Conservation (phyloP, 2,329 filamentous ascomycete species). For the Stachybotrys echinatus region DNA sequence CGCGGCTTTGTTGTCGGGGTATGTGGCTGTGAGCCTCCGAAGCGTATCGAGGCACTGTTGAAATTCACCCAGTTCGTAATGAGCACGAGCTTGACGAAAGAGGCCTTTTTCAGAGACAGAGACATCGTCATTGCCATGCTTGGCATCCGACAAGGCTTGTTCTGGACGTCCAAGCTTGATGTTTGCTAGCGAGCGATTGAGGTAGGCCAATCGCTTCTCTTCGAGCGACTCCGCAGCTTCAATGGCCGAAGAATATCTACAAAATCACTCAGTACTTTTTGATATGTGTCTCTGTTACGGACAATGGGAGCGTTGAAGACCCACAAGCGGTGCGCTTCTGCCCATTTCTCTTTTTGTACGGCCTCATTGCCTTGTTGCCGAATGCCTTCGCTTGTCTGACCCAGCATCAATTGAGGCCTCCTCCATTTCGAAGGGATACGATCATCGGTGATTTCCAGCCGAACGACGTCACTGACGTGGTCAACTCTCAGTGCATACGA, state of each 20-base stretch:
- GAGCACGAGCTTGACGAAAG: constrained; percentile 37
- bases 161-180: constrained; percentile 20
- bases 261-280: no score
- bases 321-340: constrained; percentile 23
- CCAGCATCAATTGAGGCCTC: no score
- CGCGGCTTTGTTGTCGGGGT: constrained; percentile 26
- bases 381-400: constrained; percentile 7
- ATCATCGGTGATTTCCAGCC: constrained; percentile 26
- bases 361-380: constrained; percentile 27
- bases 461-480: constrained; percentile 43
- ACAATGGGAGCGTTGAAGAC: constrained; percentile 9
- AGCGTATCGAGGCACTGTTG: constrained; percentile 27
- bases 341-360: constrained; percentile 19
- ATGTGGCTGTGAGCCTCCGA: constrained; percentile 19
- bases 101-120: constrained; percentile 33
- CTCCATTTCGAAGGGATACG: constrained; percentile 34
- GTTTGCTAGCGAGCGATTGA: constrained; percentile 30
- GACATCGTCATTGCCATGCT: constrained; percentile 5
- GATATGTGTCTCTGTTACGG: no score
- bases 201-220: constrained; percentile 24
- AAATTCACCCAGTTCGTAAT: constrained; percentile 37
- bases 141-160: constrained; percentile 24
- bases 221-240: constrained; percentile 23
- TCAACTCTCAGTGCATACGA: constrained; percentile 43
- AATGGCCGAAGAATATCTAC: constrained; percentile 32